Conservation (phyloP, 2,329 filamentous ascomycete species). For the Fusarium sp. region DNA sequence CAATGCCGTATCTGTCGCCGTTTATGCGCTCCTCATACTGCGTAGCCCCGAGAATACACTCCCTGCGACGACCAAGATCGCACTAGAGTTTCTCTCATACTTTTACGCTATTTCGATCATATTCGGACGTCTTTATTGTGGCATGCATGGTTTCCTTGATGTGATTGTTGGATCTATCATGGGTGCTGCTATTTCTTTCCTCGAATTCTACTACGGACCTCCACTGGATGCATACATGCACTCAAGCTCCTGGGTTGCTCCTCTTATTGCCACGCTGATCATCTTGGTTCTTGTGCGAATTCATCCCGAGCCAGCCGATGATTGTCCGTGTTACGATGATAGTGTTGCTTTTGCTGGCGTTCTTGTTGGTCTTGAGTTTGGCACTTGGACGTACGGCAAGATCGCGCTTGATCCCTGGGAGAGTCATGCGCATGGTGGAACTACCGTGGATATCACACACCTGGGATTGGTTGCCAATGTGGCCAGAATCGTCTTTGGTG, state of each 20-base stretch:
- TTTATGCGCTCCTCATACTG: conserved; percentile 83
- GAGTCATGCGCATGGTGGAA: conserved; percentile 59
- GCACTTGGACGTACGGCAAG: conserved; percentile 83
- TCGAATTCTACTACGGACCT: conserved; percentile 72
- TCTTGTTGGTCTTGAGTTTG: conserved; percentile 84
- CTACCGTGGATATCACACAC: conserved; percentile 74
- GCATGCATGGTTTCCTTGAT: conserved; percentile 98
- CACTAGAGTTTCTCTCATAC: conserved; percentile 78
- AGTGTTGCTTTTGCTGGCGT: conserved; percentile 94
- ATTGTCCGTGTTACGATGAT: conserved; percentile 97
- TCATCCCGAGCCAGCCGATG: conserved; percentile 95
- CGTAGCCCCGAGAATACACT: conserved; percentile 74
- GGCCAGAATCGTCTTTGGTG: conserved; percentile 80
- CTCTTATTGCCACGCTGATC: conserved; percentile 72
- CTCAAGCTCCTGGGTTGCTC: conserved; percentile 72
- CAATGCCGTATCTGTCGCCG: conserved; percentile 93
- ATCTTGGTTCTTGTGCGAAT: conserved; percentile 85
- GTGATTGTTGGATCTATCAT: conserved; percentile 84
- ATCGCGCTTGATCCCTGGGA: conserved; percentile 62
- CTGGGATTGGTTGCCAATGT: conserved; percentile 75
- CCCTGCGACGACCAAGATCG: conserved; percentile 68
- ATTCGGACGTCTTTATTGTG: conserved; percentile 92
- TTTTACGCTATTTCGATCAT: conserved; percentile 92
- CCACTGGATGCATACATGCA: conserved; percentile 79
- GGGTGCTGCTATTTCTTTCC: conserved; percentile 73